Base-by-base conservation (phyloP, 371 early-diverging fungal species). In the Mucor lusitanicus region DNA sequence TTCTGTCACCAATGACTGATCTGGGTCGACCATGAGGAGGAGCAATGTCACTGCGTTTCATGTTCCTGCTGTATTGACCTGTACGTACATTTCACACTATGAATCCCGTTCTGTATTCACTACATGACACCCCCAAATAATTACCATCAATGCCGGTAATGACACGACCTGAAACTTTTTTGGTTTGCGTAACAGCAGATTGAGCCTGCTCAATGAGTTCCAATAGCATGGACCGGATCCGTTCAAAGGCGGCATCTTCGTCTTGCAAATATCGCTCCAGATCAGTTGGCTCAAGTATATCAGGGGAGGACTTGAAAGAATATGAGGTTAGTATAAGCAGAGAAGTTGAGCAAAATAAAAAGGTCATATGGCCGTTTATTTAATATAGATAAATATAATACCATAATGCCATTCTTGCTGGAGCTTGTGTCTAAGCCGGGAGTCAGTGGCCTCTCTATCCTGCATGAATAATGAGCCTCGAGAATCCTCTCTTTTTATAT, bases 191-290 rank as follows among this genome's bases (percentile, higher is more conserved):
- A 56, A 82, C 66, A 44, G 82, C 82, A 30, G 66, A 59, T 70
- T 82, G 77, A 40, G 82, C 82, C 37, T 79, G 73, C 30, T 82
- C 79, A 63, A 82, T 82, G n/a, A 82, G 65, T 25, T 67, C 61
- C 50, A 71, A 48, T 19, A 82, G 59, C 69, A 77, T 76, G 7
- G 57, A 33, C 17, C 71, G 68, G 19, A 82, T 46, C 54, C 76
- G 70, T 61, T 79, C 76, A 56, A 76, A 82, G 23, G 74, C 71
- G 53, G 72, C 73, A 64, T 82, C 82, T 59, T 77, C 77, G 12
- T 73, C 82, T 35, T 79, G 71, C 33, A 68, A 32, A 40, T 32
- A 63, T 58, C 58, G 57, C 44, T 63, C 63, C 27, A 68, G 28
- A 28, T 68, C 68, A 58, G 48, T 6, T 58, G 61, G 8, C 13